phyloP scores from a whole-genome alignment of 2,329 filamentous ascomycete genomes.

The Zymoseptoria ardabiliae region DNA sequence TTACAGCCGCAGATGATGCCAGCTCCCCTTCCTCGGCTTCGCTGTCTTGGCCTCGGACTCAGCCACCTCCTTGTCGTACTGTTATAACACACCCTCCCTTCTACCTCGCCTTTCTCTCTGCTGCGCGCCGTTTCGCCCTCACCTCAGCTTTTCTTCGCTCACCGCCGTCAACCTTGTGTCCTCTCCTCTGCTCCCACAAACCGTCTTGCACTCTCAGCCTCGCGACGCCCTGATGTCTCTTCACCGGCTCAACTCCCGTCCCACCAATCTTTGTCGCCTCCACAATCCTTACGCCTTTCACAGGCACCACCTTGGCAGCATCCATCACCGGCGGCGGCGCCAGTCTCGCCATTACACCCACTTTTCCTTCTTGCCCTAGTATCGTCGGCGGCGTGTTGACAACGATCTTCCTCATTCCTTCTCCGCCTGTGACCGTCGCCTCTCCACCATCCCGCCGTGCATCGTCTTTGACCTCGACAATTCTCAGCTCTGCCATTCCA shows the following conservation, averaged over 20 bases:
- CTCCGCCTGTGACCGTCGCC: conserved; percentile 47
- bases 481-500: conserved; percentile 51
- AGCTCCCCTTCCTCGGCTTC: too few species aligned
- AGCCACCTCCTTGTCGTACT: too few species aligned
- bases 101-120: neutral
- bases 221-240: conserved; percentile 55
- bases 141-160: neutral
- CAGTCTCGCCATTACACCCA: conserved; percentile 19
- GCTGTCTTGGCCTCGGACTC: too few species aligned
- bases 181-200: conserved; percentile 76
- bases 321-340: conserved; percentile 30
- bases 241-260: conserved; percentile 63
- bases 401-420: conserved; percentile 50
- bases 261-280: conserved; percentile 65
- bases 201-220: conserved; percentile 69
- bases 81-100: neutral
- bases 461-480: conserved; percentile 43
- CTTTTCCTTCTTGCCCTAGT: conserved; percentile 22
- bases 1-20: too few species aligned
- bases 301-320: conserved; percentile 32
- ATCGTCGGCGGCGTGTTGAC: conserved; percentile 48
- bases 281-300: conserved; percentile 60
- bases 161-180: neutral
- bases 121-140: neutral
- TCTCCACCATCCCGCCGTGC: neutral